Conservation (phyloP, 2,329 filamentous ascomycete genomes). For the Emmonsiellopsis sp. region DNA sequence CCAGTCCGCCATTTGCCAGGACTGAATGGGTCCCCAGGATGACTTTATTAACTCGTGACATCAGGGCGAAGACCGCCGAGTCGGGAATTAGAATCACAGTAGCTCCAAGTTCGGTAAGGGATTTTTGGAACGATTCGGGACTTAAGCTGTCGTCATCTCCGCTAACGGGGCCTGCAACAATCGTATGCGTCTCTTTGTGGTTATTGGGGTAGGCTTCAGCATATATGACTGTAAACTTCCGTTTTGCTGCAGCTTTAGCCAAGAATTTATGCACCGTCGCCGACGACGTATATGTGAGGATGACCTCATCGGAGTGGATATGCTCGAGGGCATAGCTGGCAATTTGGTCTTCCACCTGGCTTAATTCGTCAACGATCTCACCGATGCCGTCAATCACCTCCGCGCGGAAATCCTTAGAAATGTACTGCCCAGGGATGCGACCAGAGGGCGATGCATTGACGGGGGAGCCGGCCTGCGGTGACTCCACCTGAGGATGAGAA, state of each 20-base stretch:
- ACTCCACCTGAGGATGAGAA: conserved; percentile 50
- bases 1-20: conserved; percentile 75
- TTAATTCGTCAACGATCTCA: conserved; percentile 92
- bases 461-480: conserved; percentile 30
- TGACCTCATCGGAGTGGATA: conserved; percentile 86
- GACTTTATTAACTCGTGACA: conserved; percentile 92
- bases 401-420: conserved; percentile 63
- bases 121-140: conserved; percentile 58
- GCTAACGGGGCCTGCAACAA: conserved; percentile 46
- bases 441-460: conserved; percentile 27
- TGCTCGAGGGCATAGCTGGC: conserved; percentile 79
- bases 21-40: conserved; percentile 82
- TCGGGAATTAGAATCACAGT: conserved; percentile 77
- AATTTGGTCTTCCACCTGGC: conserved; percentile 87
- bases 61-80: conserved; percentile 80
- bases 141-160: conserved; percentile 40
- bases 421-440: conserved; percentile 18
- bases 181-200: conserved; percentile 53
- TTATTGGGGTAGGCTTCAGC: conserved; percentile 65
- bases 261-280: conserved; percentile 84
- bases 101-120: conserved; percentile 67
- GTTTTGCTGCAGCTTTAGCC: conserved; percentile 73
- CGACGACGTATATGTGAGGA: conserved; percentile 81
- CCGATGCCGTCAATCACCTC: conserved; percentile 91
- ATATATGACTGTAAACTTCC: conserved; percentile 84